These are phyloP conservation scores for Hanseniaspora mollemarum DNA, from an alignment of 805 yeast genomes.

Conservation along the genomic window DNA sequence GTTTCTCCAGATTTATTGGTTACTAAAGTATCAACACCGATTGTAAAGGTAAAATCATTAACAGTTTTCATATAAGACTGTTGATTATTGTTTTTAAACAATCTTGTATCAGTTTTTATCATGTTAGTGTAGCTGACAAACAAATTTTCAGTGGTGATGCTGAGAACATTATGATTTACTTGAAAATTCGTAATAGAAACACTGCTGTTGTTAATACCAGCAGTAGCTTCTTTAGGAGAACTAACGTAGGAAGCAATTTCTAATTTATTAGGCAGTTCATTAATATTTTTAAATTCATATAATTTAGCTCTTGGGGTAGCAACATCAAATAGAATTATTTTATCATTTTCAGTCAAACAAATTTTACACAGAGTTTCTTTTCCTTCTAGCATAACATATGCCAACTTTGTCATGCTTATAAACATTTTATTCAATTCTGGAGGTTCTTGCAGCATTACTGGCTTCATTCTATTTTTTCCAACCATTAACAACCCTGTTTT, in stretches of 20 bases:
- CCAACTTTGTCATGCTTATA: slow-evolving; percentile 59
- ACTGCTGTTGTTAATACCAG: slow-evolving; percentile 61
- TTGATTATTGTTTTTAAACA: slow-evolving; percentile 25
- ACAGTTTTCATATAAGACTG: slow-evolving; percentile 25
- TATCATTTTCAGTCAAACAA: slow-evolving; percentile 53
- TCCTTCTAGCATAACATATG: slow-evolving; percentile 38
- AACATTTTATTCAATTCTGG: slow-evolving; percentile 36
- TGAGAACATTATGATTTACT: slow-evolving; percentile 55
- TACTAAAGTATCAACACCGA: slow-evolving; percentile 14
- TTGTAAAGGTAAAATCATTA: not conserved
- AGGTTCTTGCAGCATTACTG: slow-evolving; percentile 28
- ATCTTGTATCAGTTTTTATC: slow-evolving; percentile 3
- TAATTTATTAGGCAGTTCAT: slow-evolving; percentile 33
- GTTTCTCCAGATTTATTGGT: slow-evolving; percentile 12
- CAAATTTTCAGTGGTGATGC: slow-evolving; percentile 75
- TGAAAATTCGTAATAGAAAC: slow-evolving; percentile 50
- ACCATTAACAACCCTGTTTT: slow-evolving; percentile 50
- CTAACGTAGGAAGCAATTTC: slow-evolving; percentile 29
- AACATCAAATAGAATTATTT: slow-evolving; percentile 65
- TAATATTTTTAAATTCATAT: slow-evolving; percentile 31
- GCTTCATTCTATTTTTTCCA: slow-evolving; percentile 31
- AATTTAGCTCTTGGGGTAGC: slow-evolving; percentile 43
- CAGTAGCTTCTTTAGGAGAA: slow-evolving; percentile 41
- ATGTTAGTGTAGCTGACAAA: slow-evolving; percentile 49
- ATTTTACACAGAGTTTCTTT: slow-evolving; percentile 29